phyloP scores from a whole-genome alignment of 139 green algal genomes.

The Coelastrella sp. region DNA sequence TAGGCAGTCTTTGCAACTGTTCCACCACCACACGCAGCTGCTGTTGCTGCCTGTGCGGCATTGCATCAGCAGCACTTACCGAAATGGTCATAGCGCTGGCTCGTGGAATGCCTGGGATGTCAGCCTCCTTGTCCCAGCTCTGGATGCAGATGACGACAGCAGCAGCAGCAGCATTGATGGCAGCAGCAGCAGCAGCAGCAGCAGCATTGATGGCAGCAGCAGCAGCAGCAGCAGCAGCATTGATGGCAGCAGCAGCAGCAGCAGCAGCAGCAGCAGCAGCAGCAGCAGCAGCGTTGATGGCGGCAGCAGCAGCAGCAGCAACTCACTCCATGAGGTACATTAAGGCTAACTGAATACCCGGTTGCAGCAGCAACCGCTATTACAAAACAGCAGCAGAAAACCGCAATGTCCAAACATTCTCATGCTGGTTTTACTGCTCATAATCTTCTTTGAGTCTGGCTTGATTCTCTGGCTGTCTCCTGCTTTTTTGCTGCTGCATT shows the following conservation, averaged over 20 bases:
- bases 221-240: neutral
- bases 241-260: neutral
- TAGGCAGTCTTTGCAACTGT: constrained; percentile 13
- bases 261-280: neutral
- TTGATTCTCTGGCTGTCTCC: no score
- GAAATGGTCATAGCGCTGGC: constrained; percentile 48
- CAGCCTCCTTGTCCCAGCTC: constrained; percentile 62
- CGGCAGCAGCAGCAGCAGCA: neutral
- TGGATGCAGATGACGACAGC: neutral
- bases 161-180: neutral
- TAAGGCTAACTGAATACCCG: no score
- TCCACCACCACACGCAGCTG: neutral
- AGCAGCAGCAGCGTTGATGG: neutral
- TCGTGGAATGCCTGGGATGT: constrained; percentile 57
- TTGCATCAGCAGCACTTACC: constrained; percentile 43
- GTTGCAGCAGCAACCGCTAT: no score
- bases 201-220: neutral
- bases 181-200: constrained; percentile 5
- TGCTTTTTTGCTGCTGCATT: no score
- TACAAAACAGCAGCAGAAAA: no score
- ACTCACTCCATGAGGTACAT: no score
- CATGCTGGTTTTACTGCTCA: no score
- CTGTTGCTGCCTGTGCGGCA: no score
- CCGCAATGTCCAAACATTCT: no score
- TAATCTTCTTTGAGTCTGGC: no score